phyloP scores from a whole-genome alignment of 306 rosid species.

The Castanea crenata region DNA sequence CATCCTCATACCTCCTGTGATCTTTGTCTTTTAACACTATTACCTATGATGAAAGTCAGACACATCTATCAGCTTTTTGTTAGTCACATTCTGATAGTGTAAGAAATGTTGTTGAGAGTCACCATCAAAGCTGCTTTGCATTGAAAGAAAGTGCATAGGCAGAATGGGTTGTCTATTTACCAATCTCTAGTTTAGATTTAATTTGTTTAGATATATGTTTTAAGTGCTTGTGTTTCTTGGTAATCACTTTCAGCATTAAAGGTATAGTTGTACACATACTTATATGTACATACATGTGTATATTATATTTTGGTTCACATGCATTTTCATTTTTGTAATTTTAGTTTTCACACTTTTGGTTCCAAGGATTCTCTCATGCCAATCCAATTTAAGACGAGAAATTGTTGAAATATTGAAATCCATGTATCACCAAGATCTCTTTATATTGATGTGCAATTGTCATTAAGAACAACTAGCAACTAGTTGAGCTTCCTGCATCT shows the following conservation, averaged over 20 bases:
- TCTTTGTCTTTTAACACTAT: constrained; percentile 25
- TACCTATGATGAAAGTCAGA: constrained; percentile 18
- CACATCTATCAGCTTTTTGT: constrained; percentile 15
- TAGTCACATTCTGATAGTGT: constrained; percentile 17
- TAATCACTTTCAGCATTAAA: neutral
- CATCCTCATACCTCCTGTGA: constrained; percentile 33
- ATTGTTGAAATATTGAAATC: too few relatives aligned
- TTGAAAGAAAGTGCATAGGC: neutral
- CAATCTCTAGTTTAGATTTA: neutral
- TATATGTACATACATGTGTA: neutral
- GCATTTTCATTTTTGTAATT: neutral
- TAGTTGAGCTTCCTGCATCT: too few relatives aligned
- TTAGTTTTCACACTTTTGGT: neutral
- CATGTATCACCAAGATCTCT: too few relatives aligned
- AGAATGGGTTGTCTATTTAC: neutral
- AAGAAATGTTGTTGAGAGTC: constrained; percentile 28
- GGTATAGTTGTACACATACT: neutral
- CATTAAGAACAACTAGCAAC: too few relatives aligned
- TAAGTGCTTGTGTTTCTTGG: neutral
- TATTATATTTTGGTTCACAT: neutral
- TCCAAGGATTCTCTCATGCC: neutral
- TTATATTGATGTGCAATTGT: too few relatives aligned
- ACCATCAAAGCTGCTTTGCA: constrained; percentile 12
- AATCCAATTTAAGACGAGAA: too few relatives aligned
- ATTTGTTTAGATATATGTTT: neutral